Base-by-base conservation (phyloP, 306 rosid species). In the Trifolium fragiferum region DNA sequence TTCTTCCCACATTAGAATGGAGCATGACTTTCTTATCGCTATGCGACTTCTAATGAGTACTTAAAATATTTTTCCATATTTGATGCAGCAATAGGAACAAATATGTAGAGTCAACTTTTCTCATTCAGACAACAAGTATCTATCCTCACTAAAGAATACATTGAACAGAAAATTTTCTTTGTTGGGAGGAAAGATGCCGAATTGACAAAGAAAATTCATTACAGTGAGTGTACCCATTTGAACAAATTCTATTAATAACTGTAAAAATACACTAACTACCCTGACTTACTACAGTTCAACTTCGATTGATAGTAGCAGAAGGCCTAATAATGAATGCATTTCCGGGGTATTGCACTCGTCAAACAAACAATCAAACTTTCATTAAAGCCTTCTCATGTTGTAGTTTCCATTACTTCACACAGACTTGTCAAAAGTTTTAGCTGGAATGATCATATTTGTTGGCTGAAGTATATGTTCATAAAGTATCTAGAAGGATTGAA, bases 401-500 rank as follows among this genome's bases (percentile, higher is more conserved):
- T 54, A 82, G 83, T 72, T 76, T 80, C 68, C 62, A 81, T 78
- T 76, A 67, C 84, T 62, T 84, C 73, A 73, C 76, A 62, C 67
- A 80, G 79, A 77, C 60, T 57, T 77, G 78, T 86, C 86, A 86
- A 83, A 83, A 75, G 82, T 78, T 82, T 80, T 50, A 82, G 80
- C 76, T 46, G 60, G 72, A 69, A 10, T 19, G 55, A 82, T 92
- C 87, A 87, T 82, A 81, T 76, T 69, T 85, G 85, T 55, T 75
- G 90, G 80, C 98, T 85, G 82, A 95, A 95, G 86, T 90, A 90
- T 79, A 90, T 67, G 79, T 84, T 95, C 98, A 95, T 89, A 72
- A 92, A 90, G 61, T 95, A 92, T 92, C 95, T 92, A 63, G 99
- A 95, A 37, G 99, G 99, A 82, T 89, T 95, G 96, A 95, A 95